These are phyloP conservation scores for Typha latifolia DNA, from an alignment of 176 grass and related monocot species.

Conservation along the genomic window DNA sequence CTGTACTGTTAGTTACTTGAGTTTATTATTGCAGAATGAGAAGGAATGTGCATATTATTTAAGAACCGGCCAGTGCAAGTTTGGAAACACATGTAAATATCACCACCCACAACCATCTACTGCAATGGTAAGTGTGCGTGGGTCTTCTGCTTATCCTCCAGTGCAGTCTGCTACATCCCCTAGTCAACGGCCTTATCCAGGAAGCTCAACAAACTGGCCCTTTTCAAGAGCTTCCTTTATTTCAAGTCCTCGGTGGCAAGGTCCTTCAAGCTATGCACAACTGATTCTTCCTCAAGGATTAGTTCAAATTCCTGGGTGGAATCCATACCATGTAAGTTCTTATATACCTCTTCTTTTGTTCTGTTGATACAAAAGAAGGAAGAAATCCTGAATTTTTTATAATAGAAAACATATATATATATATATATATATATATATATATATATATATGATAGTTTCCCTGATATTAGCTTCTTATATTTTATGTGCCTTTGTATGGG, in stretches of 20 bases:
- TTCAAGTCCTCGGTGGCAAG: constrained; percentile 78
- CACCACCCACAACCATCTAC: constrained; percentile 80
- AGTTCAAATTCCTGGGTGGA: constrained; percentile 79
- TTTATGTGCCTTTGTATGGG: no score
- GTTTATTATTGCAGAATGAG: constrained; percentile 63
- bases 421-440: no score
- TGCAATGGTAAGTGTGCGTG: constrained; percentile 45
- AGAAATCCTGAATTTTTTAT: no score
- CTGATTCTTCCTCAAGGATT: constrained; percentile 82
- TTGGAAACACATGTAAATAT: constrained; percentile 79
- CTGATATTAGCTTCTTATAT: no score
- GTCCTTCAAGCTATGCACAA: constrained; percentile 77
- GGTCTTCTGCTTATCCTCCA: constrained; percentile 55
- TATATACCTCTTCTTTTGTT: not conserved
- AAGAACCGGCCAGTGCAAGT: constrained; percentile 85
- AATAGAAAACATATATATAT: no score
- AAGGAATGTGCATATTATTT: constrained; percentile 83
- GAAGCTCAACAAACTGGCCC: constrained; percentile 45
- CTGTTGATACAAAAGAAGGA: not conserved
- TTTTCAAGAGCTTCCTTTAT: constrained; percentile 61
- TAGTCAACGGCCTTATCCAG: constrained; percentile 44
- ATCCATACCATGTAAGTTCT: constrained; percentile 68
- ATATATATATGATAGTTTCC: no score
- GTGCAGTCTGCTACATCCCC: constrained; percentile 57
- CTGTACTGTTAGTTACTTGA: constrained; percentile 15